Base-by-base conservation (phyloP, 2,329 filamentous ascomycete species). In the Chaetomium globosum region DNA sequence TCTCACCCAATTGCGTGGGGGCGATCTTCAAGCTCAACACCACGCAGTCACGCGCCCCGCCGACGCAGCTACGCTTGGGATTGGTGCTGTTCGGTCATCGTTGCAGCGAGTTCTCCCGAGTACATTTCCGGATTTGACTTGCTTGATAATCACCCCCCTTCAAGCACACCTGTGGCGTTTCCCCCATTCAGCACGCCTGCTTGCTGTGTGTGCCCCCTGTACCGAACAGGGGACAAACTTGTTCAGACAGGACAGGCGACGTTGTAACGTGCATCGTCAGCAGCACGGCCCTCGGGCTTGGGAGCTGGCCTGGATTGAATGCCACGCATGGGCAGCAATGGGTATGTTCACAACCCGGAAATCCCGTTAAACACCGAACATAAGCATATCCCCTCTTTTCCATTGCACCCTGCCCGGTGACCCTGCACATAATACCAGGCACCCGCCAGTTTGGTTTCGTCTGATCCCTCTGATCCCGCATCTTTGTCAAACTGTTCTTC, bases 1-100 rank as follows among this genome's bases (percentile, higher is more conserved):
- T 59, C 53, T 51, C 59, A 39, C 57, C 65, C 65, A 66, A 69
- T 69, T 68, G 61, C 61, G 59, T 66, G 48, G 63, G 58, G 59
- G 54, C 31, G 61, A 63, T 61, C 64, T 21, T 54, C 56, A 33
- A 43, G 6, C 53, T 49, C 63, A 57, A 60, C 59, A 62, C 59
- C 46, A 64, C 51, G 2, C 43, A 48, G 21, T 48, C 55, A 31
- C 52, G 21, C 46, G 39, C 26, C 48, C 54, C 52, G 53, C 58
- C 13, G 33, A 31, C 53, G 30, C 49, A 36, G 16, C 51, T 48
- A 26, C 48, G 28, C 12, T n/a, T 28, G 39, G 26, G 49, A 64
- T 67, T 33, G 61, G 61, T 43, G 48, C 13, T 52, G 53, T 39
- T 23, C 51, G 3, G 46, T n/a, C 6, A 23, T 54, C 48, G 36